Base-by-base conservation (phyloP, 106 monocot species). In the Cymbidium sinense region DNA sequence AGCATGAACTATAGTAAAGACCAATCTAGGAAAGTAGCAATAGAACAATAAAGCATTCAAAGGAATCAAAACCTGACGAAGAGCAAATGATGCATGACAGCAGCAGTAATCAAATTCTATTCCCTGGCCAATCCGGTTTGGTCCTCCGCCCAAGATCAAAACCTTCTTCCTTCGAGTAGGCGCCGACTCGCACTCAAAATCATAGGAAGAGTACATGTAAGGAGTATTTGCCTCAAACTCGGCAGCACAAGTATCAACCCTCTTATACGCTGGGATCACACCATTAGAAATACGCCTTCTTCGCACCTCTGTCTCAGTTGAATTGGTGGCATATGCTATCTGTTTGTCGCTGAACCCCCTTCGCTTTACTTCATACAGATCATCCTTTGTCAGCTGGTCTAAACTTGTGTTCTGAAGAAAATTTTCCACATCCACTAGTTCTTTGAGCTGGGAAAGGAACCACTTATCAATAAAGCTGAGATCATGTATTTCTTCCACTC, bases 61-160 rank as follows among this genome's bases (percentile, higher is more conserved):
- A 71, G 21, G n/a, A 70, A 78, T 61, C 19, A 76, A 76, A 75
- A 98, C 96, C 98, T 96, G 52, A 2, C 84, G 88, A 84, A 98
- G 98, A 18, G 98, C 98, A 83, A 94, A 98, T 30, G 94, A 92
- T 76, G 98, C 94, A 94, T 98, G 98, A 43, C 98, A 98, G 76
- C 98, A 98, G 72, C 98, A 98, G 64, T 98, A 98, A 75, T 98
- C 98, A 83, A 98, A 98, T 78, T 98, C 98, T 65, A 98, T 98
- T 21, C 98, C 98, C 86, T 98, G 98, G 43, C 98, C 98, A 75
- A 98, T 98, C 20, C 98, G 80, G 80, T 98, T 98, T 44, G 98
- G 98, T 19, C 98, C 98, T 80, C 98, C 98, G 77, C 98, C 98
- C 80, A 98, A 84, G 18, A 98, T 98, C 80, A 98, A 50, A 65